A percentile compares a stretch with the other conserved stretches of the same genome.
phyloP scores from a whole-genome alignment of 306 rosid species.

The Argentina anserina region DNA sequence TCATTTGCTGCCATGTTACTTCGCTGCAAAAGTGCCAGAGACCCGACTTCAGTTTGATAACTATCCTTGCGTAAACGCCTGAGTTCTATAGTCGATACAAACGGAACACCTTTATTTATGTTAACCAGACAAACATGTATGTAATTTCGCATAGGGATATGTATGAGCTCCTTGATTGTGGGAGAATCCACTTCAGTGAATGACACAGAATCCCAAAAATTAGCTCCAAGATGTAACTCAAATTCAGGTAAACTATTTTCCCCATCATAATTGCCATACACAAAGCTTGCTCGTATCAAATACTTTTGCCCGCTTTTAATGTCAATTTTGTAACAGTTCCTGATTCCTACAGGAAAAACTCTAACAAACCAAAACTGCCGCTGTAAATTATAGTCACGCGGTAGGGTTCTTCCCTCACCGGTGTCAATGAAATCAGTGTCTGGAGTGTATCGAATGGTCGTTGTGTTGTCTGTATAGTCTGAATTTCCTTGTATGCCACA shows the following conservation, averaged over 20 bases:
- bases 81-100: not conserved
- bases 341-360: not conserved
- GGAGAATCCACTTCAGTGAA: not conserved
- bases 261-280: not conserved
- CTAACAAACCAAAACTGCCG: not conserved
- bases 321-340: not conserved
- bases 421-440: not conserved
- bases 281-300: not conserved
- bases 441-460: not conserved
- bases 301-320: not conserved
- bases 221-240: not conserved
- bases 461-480: too few relatives aligned
- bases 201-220: not conserved
- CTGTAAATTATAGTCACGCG: too few relatives aligned
- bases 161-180: not conserved
- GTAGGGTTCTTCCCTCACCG: not conserved
- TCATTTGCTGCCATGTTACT: not conserved
- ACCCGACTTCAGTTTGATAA: not conserved
- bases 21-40: rapidly evolving
- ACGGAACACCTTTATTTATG: slow-evolving; percentile 2
- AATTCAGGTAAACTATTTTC: not conserved
- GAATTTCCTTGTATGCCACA: not conserved
- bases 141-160: not conserved
- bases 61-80: not conserved
- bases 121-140: slow-evolving; percentile 19